Base-by-base conservation (phyloP, 805 yeast species). In the Yarrowia divulgata region DNA sequence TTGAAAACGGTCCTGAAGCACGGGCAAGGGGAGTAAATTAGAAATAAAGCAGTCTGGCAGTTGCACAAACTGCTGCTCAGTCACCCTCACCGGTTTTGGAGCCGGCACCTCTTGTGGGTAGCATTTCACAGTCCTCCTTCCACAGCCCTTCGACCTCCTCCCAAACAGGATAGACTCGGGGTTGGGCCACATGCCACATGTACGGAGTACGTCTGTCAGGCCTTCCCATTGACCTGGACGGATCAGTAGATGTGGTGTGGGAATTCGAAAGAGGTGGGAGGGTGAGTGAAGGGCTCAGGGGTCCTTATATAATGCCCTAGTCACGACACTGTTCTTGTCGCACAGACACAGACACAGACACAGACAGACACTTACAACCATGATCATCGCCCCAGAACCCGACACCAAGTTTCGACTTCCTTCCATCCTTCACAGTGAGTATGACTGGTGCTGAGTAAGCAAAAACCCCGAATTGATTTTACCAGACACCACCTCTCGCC, bases 161-260 rank as follows among this genome's bases (percentile, higher is more conserved):
- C 29, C 29, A 23, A 23, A 23, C 29, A 23, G 29, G 29, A 23
- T 23, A 19, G 49, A 19, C 50, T 23, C 50, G 32, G 34, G 12
- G 10, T 19, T 19, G 7, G 13, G 23, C 23, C 19, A 49, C 55
- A 32, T 49, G 19, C 34, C 54, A 13, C 37, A 49, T 32, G 55
- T 34, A 49, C 39, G 19, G 14, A 8, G 12, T 23, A 23, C 29
- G 29, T 23, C 29, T 23, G 13, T 9, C 32, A 52, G 43, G 39
- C 58, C 58, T 37, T 50, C 43, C 29, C 13, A 52, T 52, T 52
- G 58, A 52, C 43, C 5, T 52, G 58, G 58, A 35, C 43, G 32
- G 37, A 52, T 23, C 29, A 23, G 29, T 23, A 19, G 49, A 19
- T 45, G 49, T 9, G 49, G 45, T 18, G 18, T 8, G 45, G 6